Evolutionary conservation across 2,329 filamentous ascomycete genomes (phyloP).

Genomic region (Tolypocladium inflatum): DNA sequence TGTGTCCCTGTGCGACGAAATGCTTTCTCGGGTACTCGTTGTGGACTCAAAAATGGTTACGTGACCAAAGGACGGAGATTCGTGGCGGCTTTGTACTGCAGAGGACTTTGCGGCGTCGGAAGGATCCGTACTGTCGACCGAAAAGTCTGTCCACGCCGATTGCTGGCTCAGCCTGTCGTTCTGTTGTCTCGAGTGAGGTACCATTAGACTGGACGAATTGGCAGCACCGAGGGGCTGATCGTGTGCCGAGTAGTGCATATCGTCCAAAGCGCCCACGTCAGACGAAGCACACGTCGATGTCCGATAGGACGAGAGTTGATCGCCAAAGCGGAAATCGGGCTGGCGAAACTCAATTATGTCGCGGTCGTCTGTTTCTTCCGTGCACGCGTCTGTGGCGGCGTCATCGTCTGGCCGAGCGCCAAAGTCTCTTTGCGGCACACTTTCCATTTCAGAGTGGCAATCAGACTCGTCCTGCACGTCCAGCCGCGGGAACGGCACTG

Average conservation of each 20-base stretch:
- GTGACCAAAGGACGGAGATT: slow-evolving; percentile 18
- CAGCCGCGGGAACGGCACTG: slow-evolving; percentile 23
- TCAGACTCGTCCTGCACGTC: slow-evolving; percentile 27
- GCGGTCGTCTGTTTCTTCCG: slow-evolving; percentile 24
- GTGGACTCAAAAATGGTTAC: slow-evolving; percentile 20
- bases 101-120: slow-evolving; percentile 19
- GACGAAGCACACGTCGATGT: slow-evolving; percentile 31
- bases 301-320: slow-evolving; percentile 21
- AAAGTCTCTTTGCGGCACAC: slow-evolving; percentile 11
- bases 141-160: slow-evolving; percentile 53
- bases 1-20: background rate
- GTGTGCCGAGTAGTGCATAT: slow-evolving; percentile 14
- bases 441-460: slow-evolving; percentile 26
- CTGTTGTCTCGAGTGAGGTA: slow-evolving; percentile 34
- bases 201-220: slow-evolving; percentile 34
- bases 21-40: slow-evolving; percentile 4
- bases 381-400: slow-evolving; percentile 22
- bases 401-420: slow-evolving; percentile 20
- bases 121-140: slow-evolving; percentile 42
- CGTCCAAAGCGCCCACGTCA: slow-evolving; percentile 19
- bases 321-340: slow-evolving; percentile 17
- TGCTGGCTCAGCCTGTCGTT: slow-evolving; percentile 42
- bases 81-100: slow-evolving; percentile 15
- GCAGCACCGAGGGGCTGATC: slow-evolving; percentile 21
- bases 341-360: slow-evolving; percentile 16